These are phyloP conservation scores for Phtheirospermum japonicum DNA, from an alignment of 257 asterid genomes.

Conservation along the genomic window DNA sequence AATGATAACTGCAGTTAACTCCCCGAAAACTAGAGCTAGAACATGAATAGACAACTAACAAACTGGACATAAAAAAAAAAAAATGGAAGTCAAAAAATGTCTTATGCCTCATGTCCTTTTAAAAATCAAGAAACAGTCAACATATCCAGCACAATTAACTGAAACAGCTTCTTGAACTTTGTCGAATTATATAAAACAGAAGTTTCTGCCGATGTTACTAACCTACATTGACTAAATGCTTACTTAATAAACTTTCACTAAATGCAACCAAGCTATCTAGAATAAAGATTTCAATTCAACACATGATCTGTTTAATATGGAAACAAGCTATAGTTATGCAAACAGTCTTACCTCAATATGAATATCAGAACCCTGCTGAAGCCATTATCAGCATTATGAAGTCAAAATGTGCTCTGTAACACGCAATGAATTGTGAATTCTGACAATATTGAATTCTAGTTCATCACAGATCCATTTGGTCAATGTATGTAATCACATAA, in stretches of 20 bases:
- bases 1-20: conserved; percentile 14
- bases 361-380: conserved; percentile 85
- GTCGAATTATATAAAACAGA: not conserved
- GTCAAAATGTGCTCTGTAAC: conserved; percentile 3
- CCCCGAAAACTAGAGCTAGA: conserved; percentile 9
- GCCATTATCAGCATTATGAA: conserved; percentile 33
- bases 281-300: conserved; percentile 1
- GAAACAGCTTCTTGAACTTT: conserved; percentile 13
- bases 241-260: not conserved
- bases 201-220: not conserved
- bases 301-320: not conserved
- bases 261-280: conserved; percentile 3
- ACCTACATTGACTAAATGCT: not conserved
- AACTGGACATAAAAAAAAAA: not conserved
- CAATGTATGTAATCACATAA: not conserved
- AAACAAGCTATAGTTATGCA: conserved; percentile 18
- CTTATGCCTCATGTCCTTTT: not conserved
- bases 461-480: conserved; percentile 5
- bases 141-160: not conserved
- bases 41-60: not conserved
- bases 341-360: conserved; percentile 77
- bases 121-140: not conserved
- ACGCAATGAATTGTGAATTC: not conserved
- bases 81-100: conserved; percentile 11
- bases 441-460: conserved; percentile 5